These are phyloP conservation scores for Phylloboletellus chloephorus DNA, from an alignment of 1,284 basidiomycete genomes.

Conservation along the genomic window DNA sequence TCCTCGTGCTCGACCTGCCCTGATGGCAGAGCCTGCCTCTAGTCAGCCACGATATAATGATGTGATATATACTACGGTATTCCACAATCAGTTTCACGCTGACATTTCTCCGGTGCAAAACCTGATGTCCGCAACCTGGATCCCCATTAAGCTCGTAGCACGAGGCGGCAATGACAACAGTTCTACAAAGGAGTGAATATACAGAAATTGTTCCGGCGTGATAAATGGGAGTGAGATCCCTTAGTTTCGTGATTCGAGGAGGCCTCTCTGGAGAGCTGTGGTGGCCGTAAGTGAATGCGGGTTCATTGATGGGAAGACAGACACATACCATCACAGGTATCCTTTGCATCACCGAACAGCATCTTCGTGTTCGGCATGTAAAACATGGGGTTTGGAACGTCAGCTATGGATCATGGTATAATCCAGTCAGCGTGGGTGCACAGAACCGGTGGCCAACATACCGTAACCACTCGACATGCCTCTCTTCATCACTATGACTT, in stretches of 20 bases:
- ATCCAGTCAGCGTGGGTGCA: slow-evolving; percentile 4
- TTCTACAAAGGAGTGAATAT: slow-evolving; percentile 20
- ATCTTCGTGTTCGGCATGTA: slow-evolving; percentile 84
- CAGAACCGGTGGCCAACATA: slow-evolving; percentile 29
- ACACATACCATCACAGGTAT: slow-evolving; percentile 71
- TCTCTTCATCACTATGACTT: slow-evolving; percentile 86
- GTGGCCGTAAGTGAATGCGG: slow-evolving; percentile 11
- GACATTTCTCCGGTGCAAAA: not conserved
- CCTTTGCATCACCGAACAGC: slow-evolving; percentile 85
- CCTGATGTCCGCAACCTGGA: not conserved
- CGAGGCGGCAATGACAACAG: slow-evolving; percentile 1
- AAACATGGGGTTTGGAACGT: slow-evolving; percentile 86
- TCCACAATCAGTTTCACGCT: slow-evolving; percentile 10
- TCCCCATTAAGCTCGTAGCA: not conserved
- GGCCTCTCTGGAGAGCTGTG: slow-evolving; percentile 52
- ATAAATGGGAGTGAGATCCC: not conserved
- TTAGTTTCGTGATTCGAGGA: slow-evolving; percentile 42
- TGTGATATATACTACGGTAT: slow-evolving; percentile 30
- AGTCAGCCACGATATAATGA: slow-evolving; percentile 25
- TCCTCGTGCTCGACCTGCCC: slow-evolving; percentile 7
- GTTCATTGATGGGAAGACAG: not conserved
- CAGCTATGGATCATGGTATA: slow-evolving; percentile 47
- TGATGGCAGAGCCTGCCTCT: slow-evolving; percentile 13
- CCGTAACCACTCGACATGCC: slow-evolving; percentile 82
- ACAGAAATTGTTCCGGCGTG: slow-evolving; percentile 12